These are phyloP conservation scores for Tephrocybe rancida DNA, from an alignment of 768 basidiomycete genomes.

Conservation along the genomic window DNA sequence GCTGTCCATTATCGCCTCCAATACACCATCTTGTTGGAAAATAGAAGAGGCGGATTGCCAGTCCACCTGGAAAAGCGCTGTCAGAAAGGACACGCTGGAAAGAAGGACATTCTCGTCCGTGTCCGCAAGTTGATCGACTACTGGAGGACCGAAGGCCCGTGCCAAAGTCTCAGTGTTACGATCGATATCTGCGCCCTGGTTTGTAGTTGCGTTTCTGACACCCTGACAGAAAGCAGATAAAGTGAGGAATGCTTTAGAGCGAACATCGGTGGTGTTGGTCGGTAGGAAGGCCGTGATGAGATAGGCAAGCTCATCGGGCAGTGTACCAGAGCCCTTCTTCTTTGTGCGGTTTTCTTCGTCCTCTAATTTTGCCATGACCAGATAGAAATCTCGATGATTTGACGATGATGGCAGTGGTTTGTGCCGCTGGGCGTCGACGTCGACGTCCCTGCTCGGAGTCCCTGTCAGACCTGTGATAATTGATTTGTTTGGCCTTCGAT, in stretches of 20 bases:
- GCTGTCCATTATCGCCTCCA: conserved; percentile 68
- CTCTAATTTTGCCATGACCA: conserved; percentile 6
- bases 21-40: conserved; percentile 61
- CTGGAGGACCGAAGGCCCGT: conserved; percentile 49
- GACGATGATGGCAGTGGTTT: not conserved
- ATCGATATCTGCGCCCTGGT: conserved; percentile 41
- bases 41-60: conserved; percentile 65
- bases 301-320: conserved; percentile 58
- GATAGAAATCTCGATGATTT: not conserved
- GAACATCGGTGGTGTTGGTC: conserved; percentile 40
- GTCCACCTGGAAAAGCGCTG: conserved; percentile 87
- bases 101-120: conserved; percentile 55
- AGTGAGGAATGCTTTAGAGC: conserved; percentile 71
- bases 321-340: conserved; percentile 30
- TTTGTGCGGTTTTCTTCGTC: conserved; percentile 2
- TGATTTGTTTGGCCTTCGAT: conserved; percentile 1
- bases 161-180: conserved; percentile 51
- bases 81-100: conserved; percentile 63
- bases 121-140: conserved; percentile 55
- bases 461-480: not conserved
- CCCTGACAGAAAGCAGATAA: conserved; percentile 72
- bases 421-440: too few relatives aligned
- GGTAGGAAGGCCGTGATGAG: conserved; percentile 57
- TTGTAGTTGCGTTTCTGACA: conserved; percentile 40
- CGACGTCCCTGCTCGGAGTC: not conserved